Conservation (phyloP, 202 grass and related monocot species). For the Schoenoplectus triqueter region DNA sequence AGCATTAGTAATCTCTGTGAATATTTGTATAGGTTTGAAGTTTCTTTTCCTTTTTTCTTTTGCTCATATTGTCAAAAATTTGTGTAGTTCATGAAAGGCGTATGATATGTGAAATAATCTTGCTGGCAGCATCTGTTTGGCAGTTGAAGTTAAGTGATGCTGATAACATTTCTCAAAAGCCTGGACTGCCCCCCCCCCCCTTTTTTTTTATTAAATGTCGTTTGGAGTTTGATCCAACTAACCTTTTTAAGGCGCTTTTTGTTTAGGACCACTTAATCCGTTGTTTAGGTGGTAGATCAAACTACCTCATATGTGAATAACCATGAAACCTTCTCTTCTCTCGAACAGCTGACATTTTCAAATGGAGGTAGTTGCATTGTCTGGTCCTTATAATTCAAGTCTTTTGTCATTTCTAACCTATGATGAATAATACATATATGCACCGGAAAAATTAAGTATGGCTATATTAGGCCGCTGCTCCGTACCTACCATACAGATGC, state of each 20-base stretch:
- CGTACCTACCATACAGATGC: conserved; percentile 18
- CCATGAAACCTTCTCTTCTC: neutral
- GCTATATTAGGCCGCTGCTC: neutral
- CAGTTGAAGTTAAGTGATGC: neutral
- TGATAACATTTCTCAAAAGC: conserved; percentile 10
- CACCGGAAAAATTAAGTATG: neutral
- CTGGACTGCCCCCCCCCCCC: too few species aligned
- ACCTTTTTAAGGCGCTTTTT: neutral
- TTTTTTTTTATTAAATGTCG: neutral
- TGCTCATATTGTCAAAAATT: neutral
- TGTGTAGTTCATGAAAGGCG: conserved; percentile 21
- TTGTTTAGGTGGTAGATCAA: conserved; percentile 28
- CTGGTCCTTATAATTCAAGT: neutral
- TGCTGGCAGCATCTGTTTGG: neutral
- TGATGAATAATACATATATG: neutral
- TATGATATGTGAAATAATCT: conserved; percentile 25
- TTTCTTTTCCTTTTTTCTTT: neutral
- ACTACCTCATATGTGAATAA: neutral
- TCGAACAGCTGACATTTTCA: conserved; percentile 21
- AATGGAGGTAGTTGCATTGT: neutral
- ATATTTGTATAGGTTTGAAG: conserved; percentile 35
- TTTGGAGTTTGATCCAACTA: neutral
- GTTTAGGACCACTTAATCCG: conserved; percentile 10
- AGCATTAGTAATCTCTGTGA: conserved; percentile 16
- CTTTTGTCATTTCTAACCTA: neutral